Conservation (phyloP, 129 eudicot genomes). For the Apium graveolens region DNA sequence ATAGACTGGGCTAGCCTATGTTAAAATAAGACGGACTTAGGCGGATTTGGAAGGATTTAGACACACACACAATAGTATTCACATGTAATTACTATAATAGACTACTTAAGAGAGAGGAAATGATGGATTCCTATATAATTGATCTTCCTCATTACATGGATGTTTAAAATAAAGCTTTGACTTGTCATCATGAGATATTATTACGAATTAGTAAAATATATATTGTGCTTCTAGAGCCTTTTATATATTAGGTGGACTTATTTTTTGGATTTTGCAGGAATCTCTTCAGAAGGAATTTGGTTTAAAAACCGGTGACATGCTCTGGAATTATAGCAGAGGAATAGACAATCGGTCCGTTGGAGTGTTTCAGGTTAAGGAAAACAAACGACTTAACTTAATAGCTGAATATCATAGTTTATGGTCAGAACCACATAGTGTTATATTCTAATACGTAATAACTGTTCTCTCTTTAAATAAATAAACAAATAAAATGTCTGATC, state of each 20-base stretch:
- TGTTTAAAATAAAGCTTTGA: neutral
- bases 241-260: constrained; percentile 5
- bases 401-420: neutral
- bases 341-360: constrained; percentile 72
- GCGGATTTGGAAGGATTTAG: too few species aligned
- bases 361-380: constrained; percentile 55
- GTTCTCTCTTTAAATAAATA: neutral
- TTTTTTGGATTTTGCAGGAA: constrained; percentile 44
- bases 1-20: too few species aligned
- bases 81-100: too few species aligned
- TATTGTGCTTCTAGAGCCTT: neutral
- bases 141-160: neutral
- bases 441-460: neutral
- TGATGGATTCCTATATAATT: neutral
- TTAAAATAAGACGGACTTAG: too few species aligned
- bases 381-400: neutral
- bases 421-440: neutral
- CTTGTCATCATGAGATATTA: neutral
- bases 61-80: too few species aligned
- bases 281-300: constrained; percentile 92
- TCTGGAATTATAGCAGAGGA: constrained; percentile 88
- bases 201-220: neutral
- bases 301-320: constrained; percentile 86
- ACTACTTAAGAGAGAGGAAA: too few species aligned
- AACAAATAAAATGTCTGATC: neutral